Percentiles rank a stretch among this genome's conserved stretches.
These are phyloP conservation scores for Fusarium equiseti DNA, from an alignment of 2,329 filamentous ascomycete species.

Conservation along the genomic window DNA sequence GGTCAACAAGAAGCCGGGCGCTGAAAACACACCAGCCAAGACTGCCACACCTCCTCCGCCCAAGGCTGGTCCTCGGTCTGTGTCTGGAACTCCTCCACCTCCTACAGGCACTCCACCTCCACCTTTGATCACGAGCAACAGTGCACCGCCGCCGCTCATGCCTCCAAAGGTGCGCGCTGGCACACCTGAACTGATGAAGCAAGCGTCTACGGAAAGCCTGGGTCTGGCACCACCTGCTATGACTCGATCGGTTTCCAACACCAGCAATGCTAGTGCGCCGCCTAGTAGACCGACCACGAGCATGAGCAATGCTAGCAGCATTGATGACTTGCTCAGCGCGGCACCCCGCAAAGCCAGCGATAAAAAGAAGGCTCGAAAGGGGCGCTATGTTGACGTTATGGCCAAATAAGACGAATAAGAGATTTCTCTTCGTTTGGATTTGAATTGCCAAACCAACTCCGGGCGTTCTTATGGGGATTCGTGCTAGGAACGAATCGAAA, in stretches of 20 bases:
- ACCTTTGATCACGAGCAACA: slow-evolving; percentile 47
- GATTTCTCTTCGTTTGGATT: slow-evolving; percentile 8
- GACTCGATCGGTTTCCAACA: slow-evolving; percentile 62
- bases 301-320: slow-evolving; percentile 91
- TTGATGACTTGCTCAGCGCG: slow-evolving; percentile 90
- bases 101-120: slow-evolving; percentile 51
- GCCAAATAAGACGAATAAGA: slow-evolving; percentile 64
- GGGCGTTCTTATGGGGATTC: slow-evolving; percentile 41
- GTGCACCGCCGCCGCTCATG: slow-evolving; percentile 50
- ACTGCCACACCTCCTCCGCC: slow-evolving; percentile 84
- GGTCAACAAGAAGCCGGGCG: slow-evolving; percentile 93
- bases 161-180: slow-evolving; percentile 47
- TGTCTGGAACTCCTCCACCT: slow-evolving; percentile 63
- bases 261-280: slow-evolving; percentile 63
- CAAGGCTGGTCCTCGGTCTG: slow-evolving; percentile 67
- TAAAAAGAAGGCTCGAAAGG: slow-evolving; percentile 79
- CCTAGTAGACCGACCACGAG: slow-evolving; percentile 80
- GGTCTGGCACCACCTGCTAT: slow-evolving; percentile 54
- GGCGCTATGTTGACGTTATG: slow-evolving; percentile 97
- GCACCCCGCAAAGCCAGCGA: slow-evolving; percentile 73
- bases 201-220: slow-evolving; percentile 54
- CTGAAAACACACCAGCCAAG: slow-evolving; percentile 69
- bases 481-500: slow-evolving; percentile 32
- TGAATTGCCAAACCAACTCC: slow-evolving; percentile 13
- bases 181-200: slow-evolving; percentile 51